phyloP scores from a whole-genome alignment of 305 asterid genomes.

The Fraxinus greggii region DNA sequence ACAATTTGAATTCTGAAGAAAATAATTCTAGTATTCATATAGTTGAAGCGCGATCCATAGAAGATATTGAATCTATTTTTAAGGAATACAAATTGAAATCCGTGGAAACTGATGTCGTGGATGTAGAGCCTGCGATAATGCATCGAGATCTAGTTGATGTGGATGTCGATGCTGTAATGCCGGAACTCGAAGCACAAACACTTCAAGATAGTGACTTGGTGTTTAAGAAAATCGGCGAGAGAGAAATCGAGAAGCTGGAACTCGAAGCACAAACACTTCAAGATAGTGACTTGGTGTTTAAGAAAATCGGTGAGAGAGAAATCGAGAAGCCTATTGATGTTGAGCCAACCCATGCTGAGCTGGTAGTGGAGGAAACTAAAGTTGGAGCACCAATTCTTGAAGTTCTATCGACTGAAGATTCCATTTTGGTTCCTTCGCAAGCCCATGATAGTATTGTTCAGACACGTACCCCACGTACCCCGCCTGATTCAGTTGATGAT shows the following conservation, averaged over 20 bases:
- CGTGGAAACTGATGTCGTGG: slow-evolving; percentile 12
- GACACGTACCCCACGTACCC: background rate
- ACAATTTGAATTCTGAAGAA: slow-evolving; percentile 28
- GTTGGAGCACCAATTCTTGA: slow-evolving; percentile 23
- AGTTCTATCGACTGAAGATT: slow-evolving; percentile 35
- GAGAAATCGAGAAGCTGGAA: slow-evolving; percentile 36
- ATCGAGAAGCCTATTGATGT: slow-evolving; percentile 20
- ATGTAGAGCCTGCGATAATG: slow-evolving; percentile 7
- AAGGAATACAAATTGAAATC: slow-evolving; percentile 27
- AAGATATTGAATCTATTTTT: slow-evolving; percentile 26
- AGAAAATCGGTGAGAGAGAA: slow-evolving; percentile 25
- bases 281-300: slow-evolving; percentile 30
- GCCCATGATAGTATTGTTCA: slow-evolving; percentile 25
- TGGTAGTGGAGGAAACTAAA: slow-evolving; percentile 23
- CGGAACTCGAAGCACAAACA: slow-evolving; percentile 42
- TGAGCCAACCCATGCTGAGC: slow-evolving; percentile 29
- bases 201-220: slow-evolving; percentile 33
- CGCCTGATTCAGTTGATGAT: slow-evolving; percentile 31
- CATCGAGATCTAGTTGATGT: slow-evolving; percentile 25
- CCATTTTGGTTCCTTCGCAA: slow-evolving; percentile 31
- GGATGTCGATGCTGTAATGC: slow-evolving; percentile 26
- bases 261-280: slow-evolving; percentile 42
- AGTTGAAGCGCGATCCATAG: slow-evolving; percentile 30
- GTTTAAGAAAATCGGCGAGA: slow-evolving; percentile 24
- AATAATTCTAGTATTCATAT: slow-evolving; percentile 25